Percentiles rank a stretch among this genome's conserved stretches.
These are phyloP conservation scores for Neoboletus magnificus DNA, from an alignment of 768 basidiomycete genomes.

Conservation along the genomic window DNA sequence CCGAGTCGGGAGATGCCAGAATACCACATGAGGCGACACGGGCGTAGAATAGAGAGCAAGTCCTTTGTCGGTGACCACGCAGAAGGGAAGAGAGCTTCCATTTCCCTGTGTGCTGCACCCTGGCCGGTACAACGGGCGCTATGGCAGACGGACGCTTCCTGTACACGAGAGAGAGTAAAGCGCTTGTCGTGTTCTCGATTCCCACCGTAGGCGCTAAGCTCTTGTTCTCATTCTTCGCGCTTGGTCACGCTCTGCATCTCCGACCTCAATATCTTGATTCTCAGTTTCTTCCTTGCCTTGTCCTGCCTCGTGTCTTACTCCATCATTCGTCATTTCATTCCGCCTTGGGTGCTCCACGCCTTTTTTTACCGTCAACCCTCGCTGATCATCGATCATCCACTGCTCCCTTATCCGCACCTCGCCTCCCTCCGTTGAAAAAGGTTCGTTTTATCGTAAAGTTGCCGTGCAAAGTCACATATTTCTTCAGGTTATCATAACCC, in stretches of 20 bases:
- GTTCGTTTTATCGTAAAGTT: neutral
- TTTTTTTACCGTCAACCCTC: neutral
- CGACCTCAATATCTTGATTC: neutral
- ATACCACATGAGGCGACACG: too few relatives aligned
- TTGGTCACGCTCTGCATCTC: neutral
- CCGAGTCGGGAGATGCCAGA: too few relatives aligned
- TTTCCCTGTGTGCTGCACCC: too few relatives aligned
- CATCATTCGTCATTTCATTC: neutral
- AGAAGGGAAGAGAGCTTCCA: too few relatives aligned
- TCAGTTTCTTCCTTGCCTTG: neutral
- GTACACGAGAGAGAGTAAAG: neutral
- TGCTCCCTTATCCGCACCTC: neutral
- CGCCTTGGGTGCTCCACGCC: neutral
- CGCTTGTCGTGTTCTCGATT: too few relatives aligned
- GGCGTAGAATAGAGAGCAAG: too few relatives aligned
- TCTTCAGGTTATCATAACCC: neutral
- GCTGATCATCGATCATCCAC: neutral
- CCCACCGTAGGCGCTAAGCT: neutral
- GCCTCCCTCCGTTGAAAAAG: neutral
- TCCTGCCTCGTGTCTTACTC: too few relatives aligned
- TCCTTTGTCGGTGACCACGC: too few relatives aligned
- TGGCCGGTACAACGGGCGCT: neutral
- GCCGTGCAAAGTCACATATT: neutral
- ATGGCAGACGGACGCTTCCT: neutral
- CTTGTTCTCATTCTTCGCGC: neutral